Evolutionary conservation across 371 early-diverging fungal species (phyloP), one percentile per base, ranked within the genome.

Genomic region (Capillidium heterosporum): DNA sequence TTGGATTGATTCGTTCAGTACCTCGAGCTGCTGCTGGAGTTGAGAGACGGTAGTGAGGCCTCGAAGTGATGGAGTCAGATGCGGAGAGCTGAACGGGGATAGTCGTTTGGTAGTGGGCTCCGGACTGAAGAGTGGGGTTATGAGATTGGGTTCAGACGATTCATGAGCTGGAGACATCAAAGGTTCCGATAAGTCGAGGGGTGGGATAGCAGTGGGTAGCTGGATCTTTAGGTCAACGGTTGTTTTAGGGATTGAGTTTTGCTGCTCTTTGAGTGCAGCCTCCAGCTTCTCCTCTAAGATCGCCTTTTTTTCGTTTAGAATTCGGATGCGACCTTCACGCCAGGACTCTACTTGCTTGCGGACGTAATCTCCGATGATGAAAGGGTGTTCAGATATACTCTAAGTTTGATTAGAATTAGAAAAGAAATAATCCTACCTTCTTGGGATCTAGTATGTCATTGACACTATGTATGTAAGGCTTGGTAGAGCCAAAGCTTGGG

Each of bases 331-430:
- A 17, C n/a, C 58, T 24, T n/a, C 42, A 28, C 59, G 54, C 60
- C 60, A 60, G 7, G 21, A 15, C 35, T 60, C 60, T 1, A 60
- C 48, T 7, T 56, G 42, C 10, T 48, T 43, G 1, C 41, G 44
- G 1, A 60, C 60, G 26, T 46, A 60, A 31, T 60, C 48, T 2
- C 60, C 60, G 13, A 60, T 27, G 29, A 60, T 49, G 42, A 56
- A 60, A 2, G 60, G 60, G 39, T 60, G 60, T 17, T 60, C 47
- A 5, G 60, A 29, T 17, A 60, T 48, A 1, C 19, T 29, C 44
- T 56, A 29, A 44, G 21, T 4, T 2, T 17, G 10, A 5, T 4
- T 24, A 42, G n/a, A 13, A 2, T 27, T 27, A 27, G n/a, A 10
- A 24, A 56, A 23, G 40, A 43, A 11, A 42, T 43, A 44, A 13